Base-by-base conservation (phyloP, 257 asterid genomes). In the Sherardia arvensis region DNA sequence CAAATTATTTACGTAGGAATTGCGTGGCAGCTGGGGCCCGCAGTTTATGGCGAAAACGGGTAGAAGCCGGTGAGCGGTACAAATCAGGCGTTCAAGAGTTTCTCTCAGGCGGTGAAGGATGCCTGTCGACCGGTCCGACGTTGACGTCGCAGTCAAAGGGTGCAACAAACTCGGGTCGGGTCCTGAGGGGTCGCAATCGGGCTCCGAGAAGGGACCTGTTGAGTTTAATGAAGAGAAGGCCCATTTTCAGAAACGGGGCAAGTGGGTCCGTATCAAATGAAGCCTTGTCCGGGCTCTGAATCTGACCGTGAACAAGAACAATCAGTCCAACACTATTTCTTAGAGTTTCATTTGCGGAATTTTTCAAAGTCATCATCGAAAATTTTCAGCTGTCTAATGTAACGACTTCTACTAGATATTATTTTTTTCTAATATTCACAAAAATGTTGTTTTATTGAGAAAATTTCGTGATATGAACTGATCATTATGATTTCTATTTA, bases 31-130 rank as follows among this genome's bases (percentile, higher is more conserved):
- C 1, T 20, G 67, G 51, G 51, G 21, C 21, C 51, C 51, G 17
- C 8, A 14, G 6, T 0, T 1, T 43, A 43, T 43, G 49, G 6
- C 49, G 51, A 20, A 7, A 43, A 27, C 59, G 14, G 58, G 67
- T 20, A 18, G 28, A 27, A 63, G 45, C 47, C 59, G 59, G 59
- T 48, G 29, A 47, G 32, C 21, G 47, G n/a, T 64, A 58, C 22
- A n/a, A 64, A 64, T 47, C 59, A 28, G 22, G 29, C 30, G 59
- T 55, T 29, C 21, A 21, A 21, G 47, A 1, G 67, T 64, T 29
- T 26, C 25, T 18, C 29, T 64, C 67, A n/a, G 30, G 3, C 67
- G 67, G 67, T 64, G n/a, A 29, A 48, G 30, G n/a, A 64, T 64
- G 38, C 25, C 21, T n/a, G 34, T 63, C 67, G 40, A 14, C 45